Evolutionary conservation across 805 yeast genomes (phyloP).

Genomic region (Yarrowia sp.): DNA sequence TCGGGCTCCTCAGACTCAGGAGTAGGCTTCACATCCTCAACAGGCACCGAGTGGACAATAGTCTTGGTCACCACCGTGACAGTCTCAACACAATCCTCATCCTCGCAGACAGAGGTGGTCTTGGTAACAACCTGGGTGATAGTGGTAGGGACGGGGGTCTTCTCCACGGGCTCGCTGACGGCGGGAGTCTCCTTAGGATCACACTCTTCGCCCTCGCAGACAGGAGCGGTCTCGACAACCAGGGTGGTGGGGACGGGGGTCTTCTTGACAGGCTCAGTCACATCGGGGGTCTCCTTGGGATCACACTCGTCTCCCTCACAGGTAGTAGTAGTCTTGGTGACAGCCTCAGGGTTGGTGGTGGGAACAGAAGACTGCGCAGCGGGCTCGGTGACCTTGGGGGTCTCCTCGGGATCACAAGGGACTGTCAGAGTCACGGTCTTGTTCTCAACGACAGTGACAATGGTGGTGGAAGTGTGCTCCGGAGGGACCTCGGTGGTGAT

Average conservation of each 20-base stretch:
- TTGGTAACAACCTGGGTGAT: neutral
- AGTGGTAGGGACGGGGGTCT: neutral
- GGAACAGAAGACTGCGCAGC: neutral
- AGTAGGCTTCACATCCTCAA: neutral
- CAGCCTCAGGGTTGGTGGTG: neutral
- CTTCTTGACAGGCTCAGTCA: neutral
- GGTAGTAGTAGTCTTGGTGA: neutral
- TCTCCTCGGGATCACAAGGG: conserved; percentile 8
- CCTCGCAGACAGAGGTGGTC: neutral
- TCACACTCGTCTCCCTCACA: neutral
- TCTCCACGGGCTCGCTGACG: neutral
- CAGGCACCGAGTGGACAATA: neutral
- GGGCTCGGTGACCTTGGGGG: neutral
- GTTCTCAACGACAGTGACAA: neutral
- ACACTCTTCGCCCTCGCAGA: no score
- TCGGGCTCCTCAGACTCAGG: neutral
- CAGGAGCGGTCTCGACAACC: neutral
- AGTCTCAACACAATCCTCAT: neutral
- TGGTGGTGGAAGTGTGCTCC: neutral
- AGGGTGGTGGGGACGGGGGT: no score
- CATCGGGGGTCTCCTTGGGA: neutral
- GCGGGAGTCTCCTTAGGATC: neutral
- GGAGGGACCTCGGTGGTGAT: conserved; percentile 11
- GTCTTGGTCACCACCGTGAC: neutral
- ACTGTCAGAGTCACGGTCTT: neutral